Evolutionary conservation across 2,329 filamentous ascomycete genomes (phyloP), one percentile per base, ranked within the genome.

Genomic region (Phialophora verrucosa): DNA sequence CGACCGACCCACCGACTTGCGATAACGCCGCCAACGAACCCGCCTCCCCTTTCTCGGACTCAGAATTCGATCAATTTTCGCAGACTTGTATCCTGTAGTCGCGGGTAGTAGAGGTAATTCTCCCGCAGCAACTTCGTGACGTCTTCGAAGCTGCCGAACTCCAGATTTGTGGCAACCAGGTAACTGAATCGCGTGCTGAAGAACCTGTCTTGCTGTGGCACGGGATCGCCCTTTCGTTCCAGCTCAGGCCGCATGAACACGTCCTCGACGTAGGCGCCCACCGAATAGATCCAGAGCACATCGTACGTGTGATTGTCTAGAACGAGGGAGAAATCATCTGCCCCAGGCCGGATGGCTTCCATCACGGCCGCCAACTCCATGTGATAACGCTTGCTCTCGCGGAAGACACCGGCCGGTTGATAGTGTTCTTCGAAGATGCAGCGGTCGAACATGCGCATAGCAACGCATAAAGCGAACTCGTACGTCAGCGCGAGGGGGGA

Each of bases 371-470:
- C 47, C 42, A 60, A 32, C 42, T 60, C 58, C 58, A 47, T 31
- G 31, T 60, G 44, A 27, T 60, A 60, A n/a, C 44, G 58, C 11
- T 51, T 50, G 58, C 44, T 32, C 27, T 60, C 58, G 14, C 58
- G 44, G 6, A 35, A 60, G 27, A 60, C 42, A 23, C 44, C 58
- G n/a, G 42, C 58, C 7, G 58, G 58, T 51, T 50, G 44, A 25
- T 60, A 60, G 27, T 60, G 44, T 49, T 60, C 58, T 35, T 60
- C 58, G 29, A 60, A 60, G 44, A 60, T 60, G 27, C 58, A 60
- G 10, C 58, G 58, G 31, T 60, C 58, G 42, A 60, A 60, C 20
- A 27, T 42, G 31, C 44, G 58, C 44, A 51, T 51, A n/a, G 58
- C 44, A 12, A 60, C 31, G 44, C 44, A 60, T 51, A 60, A 51